Evolutionary conservation across 176 grass and related monocot species (phyloP).

Genomic region (Aegilops longissima): DNA sequence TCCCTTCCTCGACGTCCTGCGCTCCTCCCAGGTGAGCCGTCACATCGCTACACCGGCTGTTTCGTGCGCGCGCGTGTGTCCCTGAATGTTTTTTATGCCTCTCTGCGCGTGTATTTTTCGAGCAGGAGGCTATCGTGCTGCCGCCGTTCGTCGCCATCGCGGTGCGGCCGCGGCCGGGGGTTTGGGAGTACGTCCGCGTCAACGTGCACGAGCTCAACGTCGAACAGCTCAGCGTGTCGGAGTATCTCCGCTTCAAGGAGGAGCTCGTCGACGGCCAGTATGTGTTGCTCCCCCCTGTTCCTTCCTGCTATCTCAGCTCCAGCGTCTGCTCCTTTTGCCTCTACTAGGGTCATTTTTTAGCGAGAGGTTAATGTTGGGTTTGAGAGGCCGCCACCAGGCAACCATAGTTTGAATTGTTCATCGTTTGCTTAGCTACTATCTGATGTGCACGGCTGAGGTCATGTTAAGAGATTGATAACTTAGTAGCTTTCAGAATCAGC

Average conservation of each 20-base stretch:
- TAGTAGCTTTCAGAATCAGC: background rate
- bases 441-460: background rate
- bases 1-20: conserved; percentile 85
- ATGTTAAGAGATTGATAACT: background rate
- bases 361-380: background rate
- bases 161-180: conserved; percentile 85
- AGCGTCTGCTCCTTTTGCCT: background rate
- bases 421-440: background rate
- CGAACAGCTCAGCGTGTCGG: conserved; percentile 75
- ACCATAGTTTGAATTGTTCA: background rate
- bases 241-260: conserved; percentile 94
- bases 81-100: background rate
- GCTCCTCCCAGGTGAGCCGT: conserved; percentile 62
- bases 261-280: conserved; percentile 80
- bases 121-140: conserved; percentile 92
- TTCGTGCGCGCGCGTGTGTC: background rate
- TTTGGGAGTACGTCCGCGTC: conserved; percentile 92
- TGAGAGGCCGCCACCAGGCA: background rate
- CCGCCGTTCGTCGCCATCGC: conserved; percentile 98
- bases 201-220: conserved; percentile 95
- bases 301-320: conserved; percentile 7
- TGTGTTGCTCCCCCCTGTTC: background rate
- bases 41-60: background rate
- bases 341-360: background rate
- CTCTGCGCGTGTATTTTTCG: background rate